Conservation (phyloP, 225 moss, liverwort and hornwort genomes). For the Pseudisothecium myosuroides region DNA sequence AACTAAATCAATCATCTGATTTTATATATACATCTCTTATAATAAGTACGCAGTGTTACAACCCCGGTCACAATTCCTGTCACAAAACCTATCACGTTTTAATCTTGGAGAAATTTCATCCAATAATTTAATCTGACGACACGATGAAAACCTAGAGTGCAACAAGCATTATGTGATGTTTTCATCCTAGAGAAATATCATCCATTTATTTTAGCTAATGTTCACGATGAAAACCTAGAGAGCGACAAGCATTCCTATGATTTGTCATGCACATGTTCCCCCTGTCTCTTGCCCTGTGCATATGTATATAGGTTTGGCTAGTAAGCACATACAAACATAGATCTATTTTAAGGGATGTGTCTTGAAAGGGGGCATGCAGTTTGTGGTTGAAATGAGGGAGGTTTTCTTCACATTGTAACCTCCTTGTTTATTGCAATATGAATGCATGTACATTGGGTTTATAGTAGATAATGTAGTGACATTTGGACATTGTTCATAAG, state of each 20-base stretch:
- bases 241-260: accelerated
- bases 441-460: neutral
- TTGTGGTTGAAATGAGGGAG: neutral
- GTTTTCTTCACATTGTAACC: too few species aligned
- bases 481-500: neutral
- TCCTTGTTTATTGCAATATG: neutral
- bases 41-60: too few species aligned
- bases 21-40: too few species aligned
- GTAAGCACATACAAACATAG: neutral
- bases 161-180: neutral
- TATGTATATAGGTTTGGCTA: neutral
- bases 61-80: too few species aligned
- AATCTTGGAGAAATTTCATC: neutral
- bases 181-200: too few species aligned
- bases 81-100: neutral
- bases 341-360: neutral
- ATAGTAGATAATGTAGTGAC: too few species aligned
- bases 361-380: neutral
- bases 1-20: neutral
- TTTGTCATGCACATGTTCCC: neutral
- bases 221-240: neutral
- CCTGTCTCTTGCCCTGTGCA: too few species aligned
- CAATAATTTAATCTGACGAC: neutral
- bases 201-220: accelerated
- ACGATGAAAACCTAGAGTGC: neutral